Evolutionary conservation across 305 asterid genomes (phyloP).

Genomic region (Nicotiana rustica): DNA sequence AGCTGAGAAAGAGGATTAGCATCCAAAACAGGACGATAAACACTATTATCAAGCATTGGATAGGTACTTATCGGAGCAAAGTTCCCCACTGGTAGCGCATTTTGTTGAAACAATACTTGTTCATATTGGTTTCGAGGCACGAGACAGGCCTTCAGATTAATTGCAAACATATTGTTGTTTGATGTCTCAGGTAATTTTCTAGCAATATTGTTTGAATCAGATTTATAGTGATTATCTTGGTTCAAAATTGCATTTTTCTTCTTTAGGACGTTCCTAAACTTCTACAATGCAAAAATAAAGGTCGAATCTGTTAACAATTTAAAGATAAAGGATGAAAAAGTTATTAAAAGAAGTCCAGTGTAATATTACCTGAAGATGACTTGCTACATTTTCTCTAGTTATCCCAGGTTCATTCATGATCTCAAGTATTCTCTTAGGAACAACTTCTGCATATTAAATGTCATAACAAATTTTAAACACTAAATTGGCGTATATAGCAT

Average conservation of each 20-base stretch:
- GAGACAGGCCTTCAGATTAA: not conserved
- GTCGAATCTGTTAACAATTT: not conserved
- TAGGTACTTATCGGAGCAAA: not conserved
- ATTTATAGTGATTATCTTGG: not conserved
- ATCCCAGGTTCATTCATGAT: conserved; percentile 48
- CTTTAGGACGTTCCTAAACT: conserved; percentile 10
- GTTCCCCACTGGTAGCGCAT: too few relatives aligned
- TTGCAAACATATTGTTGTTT: not conserved
- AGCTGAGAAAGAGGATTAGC: not conserved
- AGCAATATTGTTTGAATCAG: too few relatives aligned
- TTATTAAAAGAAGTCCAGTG: not conserved
- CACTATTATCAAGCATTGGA: not conserved
- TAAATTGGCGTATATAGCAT: not conserved
- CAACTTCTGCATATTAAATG: conserved; percentile 40
- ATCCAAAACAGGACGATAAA: not conserved
- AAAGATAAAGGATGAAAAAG: not conserved
- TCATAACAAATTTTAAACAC: not conserved
- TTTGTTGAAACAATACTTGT: not conserved
- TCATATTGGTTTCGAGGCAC: not conserved
- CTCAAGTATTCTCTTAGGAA: conserved; percentile 47
- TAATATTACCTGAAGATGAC: conserved; percentile 50
- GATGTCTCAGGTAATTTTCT: not conserved
- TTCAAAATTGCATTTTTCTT: not conserved
- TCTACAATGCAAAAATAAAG: not conserved
- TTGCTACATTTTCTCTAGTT: conserved; percentile 44